Evolutionary conservation across 768 basidiomycete genomes (phyloP), one percentile per base, ranked within the genome.

Genomic region (Leccinellum rugosiceps): DNA sequence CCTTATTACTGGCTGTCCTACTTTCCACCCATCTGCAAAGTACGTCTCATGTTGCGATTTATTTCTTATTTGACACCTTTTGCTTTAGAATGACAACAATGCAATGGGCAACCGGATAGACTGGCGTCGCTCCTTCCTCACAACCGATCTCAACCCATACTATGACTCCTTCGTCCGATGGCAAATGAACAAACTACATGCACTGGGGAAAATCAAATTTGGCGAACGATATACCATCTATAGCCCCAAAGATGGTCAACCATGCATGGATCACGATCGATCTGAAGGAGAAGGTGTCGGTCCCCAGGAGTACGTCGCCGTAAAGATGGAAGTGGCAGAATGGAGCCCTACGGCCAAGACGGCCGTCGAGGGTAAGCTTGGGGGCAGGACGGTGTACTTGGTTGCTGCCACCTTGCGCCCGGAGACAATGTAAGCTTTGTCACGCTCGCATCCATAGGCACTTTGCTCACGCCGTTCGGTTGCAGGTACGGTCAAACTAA

Each of bases 241-340:
- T 81, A 95, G 92, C 62, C 94, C 94, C 3, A 98, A 98, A 74
- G 97, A 99, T 64, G 95, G 94, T 3, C 97, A 98, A 69, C 96
- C 97, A 0, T 99, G 97, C 69, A 98, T 99, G 97, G 97, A 99
- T 74, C 97, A 99, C 76, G 97, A 99, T 73, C 89, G 97, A 56
- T 83, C 86, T 52, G 92, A 93, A 58, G 97, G 97, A 43, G 97
- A 99, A 74, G 96, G 88, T 48, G 78, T 94, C 55, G 93, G 92
- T 6, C 97, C 97, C 4, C 93, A 95, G 67, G 96, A 98, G 69
- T 98, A 98, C 75, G 92, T 95, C 19, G 89, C 79, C 19, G 75
- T 98, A 72, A 98, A 97, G 78, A 92, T 98, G 90, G 86, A 92
- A 73, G 94, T 98, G 2, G 75, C 86, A 14, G 78, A 90, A 58